Evolutionary conservation across 345 rosid genomes (phyloP), one percentile per base, ranked within the genome.

Genomic region (Aquilaria sinensis): DNA sequence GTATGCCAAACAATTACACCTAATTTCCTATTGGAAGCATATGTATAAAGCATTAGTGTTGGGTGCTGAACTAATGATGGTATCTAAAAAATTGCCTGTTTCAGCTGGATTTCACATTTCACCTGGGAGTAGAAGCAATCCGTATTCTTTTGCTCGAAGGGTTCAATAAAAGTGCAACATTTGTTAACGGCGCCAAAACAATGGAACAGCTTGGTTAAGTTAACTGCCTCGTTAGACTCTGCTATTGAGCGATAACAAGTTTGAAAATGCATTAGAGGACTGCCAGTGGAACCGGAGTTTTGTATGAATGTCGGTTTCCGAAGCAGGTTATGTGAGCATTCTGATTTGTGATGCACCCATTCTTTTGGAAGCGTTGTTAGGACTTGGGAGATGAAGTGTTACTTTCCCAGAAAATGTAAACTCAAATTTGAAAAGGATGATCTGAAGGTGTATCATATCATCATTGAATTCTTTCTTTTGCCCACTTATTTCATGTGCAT

Each of bases 31-130:
- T 34, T 30, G 50, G 64, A 49, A 43, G 31, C 37, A 23, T 0
- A 61, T 48, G 47, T 58, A 62, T 41, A 29, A 45, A 3, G 10
- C 45, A 23, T 62, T 51, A 58, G 30, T 12, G 16, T 13, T 50
- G 41, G 31, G 8, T 60, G 8, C 10, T 11, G 8, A 32, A 3
- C 11, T 34, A 58, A 62, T 63, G 45, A 60, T 59, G 57, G n/a
- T 34, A 3, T 30, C 52, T 10, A 7, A 6, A 10, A 0, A 31
- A 14, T 8, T 57, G 54, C 53, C 3, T 67, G 57, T 74, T 75
- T 68, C 89, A 88, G 99, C 71, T 94, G 83, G 96, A 84, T 65
- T 74, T 83, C 66, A 80, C 91, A 53, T 81, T 90, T 60, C 87
- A 87, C 56, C 75, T 72, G 0, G 96, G 96, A 29, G 10, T 78